A percentile compares a stretch with the other conserved stretches of the same genome.
Evolutionary conservation across 2,329 filamentous ascomycete species (phyloP).

Genomic region (Cytospora mali): DNA sequence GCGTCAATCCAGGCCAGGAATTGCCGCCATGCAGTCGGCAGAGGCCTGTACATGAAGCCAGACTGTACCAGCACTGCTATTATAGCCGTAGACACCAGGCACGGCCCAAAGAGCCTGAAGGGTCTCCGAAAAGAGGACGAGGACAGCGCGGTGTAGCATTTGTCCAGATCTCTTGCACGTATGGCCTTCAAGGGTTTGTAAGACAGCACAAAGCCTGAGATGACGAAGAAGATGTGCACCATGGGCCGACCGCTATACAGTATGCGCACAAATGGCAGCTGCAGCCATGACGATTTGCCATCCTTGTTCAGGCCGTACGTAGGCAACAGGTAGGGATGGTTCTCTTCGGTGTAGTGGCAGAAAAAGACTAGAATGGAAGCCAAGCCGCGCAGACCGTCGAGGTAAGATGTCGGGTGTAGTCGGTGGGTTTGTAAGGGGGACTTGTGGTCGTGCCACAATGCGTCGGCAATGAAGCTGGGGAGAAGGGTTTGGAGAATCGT

Average conservation of each 20-base stretch:
- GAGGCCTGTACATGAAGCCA: constrained; percentile 35
- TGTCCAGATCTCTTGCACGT: constrained; percentile 42
- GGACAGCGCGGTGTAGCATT: constrained; percentile 44
- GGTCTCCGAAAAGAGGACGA: constrained; percentile 52
- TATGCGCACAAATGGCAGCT: constrained; percentile 49
- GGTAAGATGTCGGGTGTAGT: constrained; percentile 48
- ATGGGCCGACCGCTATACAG: constrained; percentile 49
- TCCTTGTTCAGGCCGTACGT: constrained; percentile 43
- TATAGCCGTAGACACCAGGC: constrained; percentile 46
- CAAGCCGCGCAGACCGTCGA: constrained; percentile 53
- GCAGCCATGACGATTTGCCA: constrained; percentile 40
- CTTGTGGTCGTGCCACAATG: constrained; percentile 37
- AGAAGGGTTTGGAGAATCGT: constrained; percentile 34
- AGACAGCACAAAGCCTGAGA: constrained; percentile 52
- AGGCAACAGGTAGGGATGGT: constrained; percentile 39
- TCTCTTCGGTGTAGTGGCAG: constrained; percentile 50
- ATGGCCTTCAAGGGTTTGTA: constrained; percentile 47
- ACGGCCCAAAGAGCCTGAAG: constrained; percentile 50
- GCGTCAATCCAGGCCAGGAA: constrained; percentile 37
- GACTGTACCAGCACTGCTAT: constrained; percentile 40
- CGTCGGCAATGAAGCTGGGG: constrained; percentile 40
- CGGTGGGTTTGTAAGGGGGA: constrained; percentile 30
- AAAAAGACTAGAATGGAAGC: constrained; percentile 52
- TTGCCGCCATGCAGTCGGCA: constrained; percentile 34
- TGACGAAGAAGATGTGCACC: constrained; percentile 56